Evolutionary conservation across 306 rosid species (phyloP), one percentile per base, ranked within the genome.

Genomic region (Pterocarpus santalinus): DNA sequence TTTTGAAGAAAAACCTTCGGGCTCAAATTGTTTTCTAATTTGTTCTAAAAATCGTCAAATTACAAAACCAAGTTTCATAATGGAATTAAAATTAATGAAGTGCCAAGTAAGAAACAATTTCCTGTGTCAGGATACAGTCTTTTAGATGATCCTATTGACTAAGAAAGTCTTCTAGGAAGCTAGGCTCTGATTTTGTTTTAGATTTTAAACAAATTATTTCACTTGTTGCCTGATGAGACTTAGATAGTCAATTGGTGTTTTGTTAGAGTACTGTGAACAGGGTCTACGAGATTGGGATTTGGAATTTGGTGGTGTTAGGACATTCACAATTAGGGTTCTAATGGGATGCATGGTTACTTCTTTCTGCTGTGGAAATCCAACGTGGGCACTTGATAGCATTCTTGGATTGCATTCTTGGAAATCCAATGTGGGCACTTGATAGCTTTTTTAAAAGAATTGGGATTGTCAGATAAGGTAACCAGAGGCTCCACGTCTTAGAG

Each of bases 41-140:
- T 43, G 44, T 61, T 75, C 51, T 30, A 30, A 43, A 60, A 74
- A 60, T 74, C 57, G 60, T 75, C 69, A 14, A 60, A 44, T 43
- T 32, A 14, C 16, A 35, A 28, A 75, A 17, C 28, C 57, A 22
- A 75, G 10, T 30, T 60, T 60, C 30, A 28, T 61, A 43, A 60
- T 13, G 44, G 69, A 44, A 43, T 8, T 58, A 22, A 15, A 65
- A 15, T 3, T 64, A 35, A 34, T 63, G 7, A 34, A 13, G 16
- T 65, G 12, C 36, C 49, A 22, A 38, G 70, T 16, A 38, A 38
- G 47, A 64, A 64, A 65, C 32, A 35, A 6, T 65, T 13, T 65
- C 22, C 49, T 15, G 49, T 3, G n/a, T 36, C 32, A 14, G 46
- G 32, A 35, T 35, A 10, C 43, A 14, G 5, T 38, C 44, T 65